Percentiles rank a stretch among this genome's conserved stretches.
These are phyloP conservation scores for Jasminum sambac DNA, from an alignment of 257 asterid genomes.

Conservation along the genomic window DNA sequence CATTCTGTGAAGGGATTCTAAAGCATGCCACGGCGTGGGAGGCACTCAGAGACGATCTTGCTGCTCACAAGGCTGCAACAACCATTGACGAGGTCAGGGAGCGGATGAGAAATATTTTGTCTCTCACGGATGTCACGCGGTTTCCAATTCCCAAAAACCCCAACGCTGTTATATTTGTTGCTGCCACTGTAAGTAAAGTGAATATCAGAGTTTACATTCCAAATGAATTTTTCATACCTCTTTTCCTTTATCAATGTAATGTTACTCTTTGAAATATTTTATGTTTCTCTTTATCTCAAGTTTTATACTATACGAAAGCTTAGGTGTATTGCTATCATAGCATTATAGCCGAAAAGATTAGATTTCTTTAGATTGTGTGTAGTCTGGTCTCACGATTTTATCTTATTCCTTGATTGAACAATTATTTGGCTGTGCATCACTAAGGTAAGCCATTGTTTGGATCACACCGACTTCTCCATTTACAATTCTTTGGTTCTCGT, in stretches of 20 bases:
- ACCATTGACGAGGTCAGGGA: conserved; percentile 85
- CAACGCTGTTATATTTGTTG: conserved; percentile 76
- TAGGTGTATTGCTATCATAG: background rate
- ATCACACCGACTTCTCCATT: background rate
- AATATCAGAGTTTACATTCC: conserved; percentile 8
- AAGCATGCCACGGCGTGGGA: conserved; percentile 99
- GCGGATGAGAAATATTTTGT: conserved; percentile 82
- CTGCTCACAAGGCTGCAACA: conserved; percentile 44
- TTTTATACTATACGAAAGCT: background rate
- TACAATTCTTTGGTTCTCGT: no score
- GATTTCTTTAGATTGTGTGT: background rate
- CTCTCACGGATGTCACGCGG: conserved; percentile 91
- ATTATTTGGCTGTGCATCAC: background rate
- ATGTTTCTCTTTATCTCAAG: background rate
- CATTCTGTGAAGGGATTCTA: conserved; percentile 89
- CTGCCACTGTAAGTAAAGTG: conserved; percentile 76
- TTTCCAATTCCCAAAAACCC: conserved; percentile 92
- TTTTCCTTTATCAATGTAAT: background rate
- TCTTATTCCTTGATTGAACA: background rate
- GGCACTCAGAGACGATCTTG: conserved; percentile 76
- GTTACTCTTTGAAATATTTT: no score
- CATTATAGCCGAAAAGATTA: no score
- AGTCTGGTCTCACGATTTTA: background rate
- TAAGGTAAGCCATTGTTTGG: background rate
- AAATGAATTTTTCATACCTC: background rate